These are phyloP conservation scores for Albugo laibachii DNA, from an alignment of 352 stramenopile genomes.

Conservation along the genomic window DNA sequence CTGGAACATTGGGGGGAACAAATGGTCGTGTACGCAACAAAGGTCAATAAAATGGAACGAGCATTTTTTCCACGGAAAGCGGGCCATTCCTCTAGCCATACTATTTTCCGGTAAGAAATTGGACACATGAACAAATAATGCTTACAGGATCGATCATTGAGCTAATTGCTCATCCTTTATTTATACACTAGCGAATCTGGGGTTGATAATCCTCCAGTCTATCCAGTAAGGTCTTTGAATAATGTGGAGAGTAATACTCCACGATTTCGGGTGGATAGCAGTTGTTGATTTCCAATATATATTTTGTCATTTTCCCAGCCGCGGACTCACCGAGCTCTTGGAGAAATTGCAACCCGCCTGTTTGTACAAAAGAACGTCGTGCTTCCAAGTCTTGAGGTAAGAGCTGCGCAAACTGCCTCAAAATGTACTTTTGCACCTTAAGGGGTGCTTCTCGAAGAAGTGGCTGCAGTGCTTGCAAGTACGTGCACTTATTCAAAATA, in stretches of 20 bases:
- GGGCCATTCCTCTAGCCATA: too few relatives aligned
- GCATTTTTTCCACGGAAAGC: too few relatives aligned
- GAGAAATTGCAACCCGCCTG: conserved; percentile 83
- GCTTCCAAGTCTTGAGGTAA: conserved; percentile 87
- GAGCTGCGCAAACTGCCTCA: conserved; percentile 90
- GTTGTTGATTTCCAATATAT: conserved; percentile 91
- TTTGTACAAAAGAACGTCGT: conserved; percentile 83
- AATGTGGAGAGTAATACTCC: conserved; percentile 92
- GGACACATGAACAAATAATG: too few relatives aligned
- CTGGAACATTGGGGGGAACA: too few relatives aligned
- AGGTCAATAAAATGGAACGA: too few relatives aligned
- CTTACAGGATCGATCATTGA: too few relatives aligned
- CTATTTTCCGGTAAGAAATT: too few relatives aligned
- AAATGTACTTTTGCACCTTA: conserved; percentile 93
- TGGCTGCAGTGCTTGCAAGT: conserved; percentile 83
- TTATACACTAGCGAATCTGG: conserved; percentile 33
- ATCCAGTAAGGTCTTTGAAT: conserved; percentile 89
- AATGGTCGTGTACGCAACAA: too few relatives aligned
- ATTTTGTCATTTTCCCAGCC: conserved; percentile 86
- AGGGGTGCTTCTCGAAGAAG: conserved; percentile 81
- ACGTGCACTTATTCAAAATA: conserved; percentile 88
- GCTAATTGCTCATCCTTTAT: too few relatives aligned
- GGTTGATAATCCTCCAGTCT: conserved; percentile 91
- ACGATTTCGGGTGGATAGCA: conserved; percentile 92
- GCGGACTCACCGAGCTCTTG: conserved; percentile 84